Evolutionary conservation across 768 basidiomycete genomes (phyloP).

Genomic region (Phanerochaete carnosa): DNA sequence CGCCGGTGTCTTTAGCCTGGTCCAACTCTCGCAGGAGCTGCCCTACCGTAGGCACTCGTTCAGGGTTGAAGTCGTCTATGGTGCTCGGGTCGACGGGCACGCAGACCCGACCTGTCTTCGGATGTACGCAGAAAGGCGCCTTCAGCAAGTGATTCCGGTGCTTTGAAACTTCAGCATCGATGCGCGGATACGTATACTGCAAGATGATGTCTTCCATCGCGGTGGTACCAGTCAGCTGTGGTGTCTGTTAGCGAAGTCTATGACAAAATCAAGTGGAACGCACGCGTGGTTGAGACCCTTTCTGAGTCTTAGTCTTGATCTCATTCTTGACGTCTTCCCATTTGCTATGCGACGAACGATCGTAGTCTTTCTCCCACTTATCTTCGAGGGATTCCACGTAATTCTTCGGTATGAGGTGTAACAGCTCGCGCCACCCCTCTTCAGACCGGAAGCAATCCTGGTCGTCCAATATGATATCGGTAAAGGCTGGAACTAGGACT

Average conservation of each 20-base stretch:
- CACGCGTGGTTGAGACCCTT: slow-evolving; percentile 31
- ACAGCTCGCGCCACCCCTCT: slow-evolving; percentile 69
- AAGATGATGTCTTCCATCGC: slow-evolving; percentile 86
- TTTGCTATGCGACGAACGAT: slow-evolving; percentile 60
- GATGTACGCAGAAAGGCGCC: slow-evolving; percentile 96
- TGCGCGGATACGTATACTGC: slow-evolving; percentile 92
- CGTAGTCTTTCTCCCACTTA: slow-evolving; percentile 56
- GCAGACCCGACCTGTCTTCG: slow-evolving; percentile 93
- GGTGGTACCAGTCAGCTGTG: slow-evolving; percentile 24
- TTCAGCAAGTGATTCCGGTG: slow-evolving; percentile 97
- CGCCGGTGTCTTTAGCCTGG: slow-evolving; percentile 24
- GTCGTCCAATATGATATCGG: slow-evolving; percentile 66
- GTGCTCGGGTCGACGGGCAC: slow-evolving; percentile 81
- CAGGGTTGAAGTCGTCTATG: slow-evolving; percentile 83
- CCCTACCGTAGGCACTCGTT: slow-evolving; percentile 78
- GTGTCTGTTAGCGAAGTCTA: not conserved
- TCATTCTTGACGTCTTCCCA: slow-evolving; percentile 70
- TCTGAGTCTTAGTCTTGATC: not conserved
- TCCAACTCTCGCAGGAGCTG: slow-evolving; percentile 84
- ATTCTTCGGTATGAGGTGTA: slow-evolving; percentile 64
- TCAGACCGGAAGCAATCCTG: slow-evolving; percentile 79
- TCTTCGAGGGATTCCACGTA: slow-evolving; percentile 45
- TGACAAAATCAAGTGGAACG: slow-evolving; percentile 10
- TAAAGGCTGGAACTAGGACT: slow-evolving; percentile 55
- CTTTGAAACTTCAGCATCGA: slow-evolving; percentile 97